Evolutionary conservation across 257 asterid species (phyloP).

Genomic region (Coffea canephora): DNA sequence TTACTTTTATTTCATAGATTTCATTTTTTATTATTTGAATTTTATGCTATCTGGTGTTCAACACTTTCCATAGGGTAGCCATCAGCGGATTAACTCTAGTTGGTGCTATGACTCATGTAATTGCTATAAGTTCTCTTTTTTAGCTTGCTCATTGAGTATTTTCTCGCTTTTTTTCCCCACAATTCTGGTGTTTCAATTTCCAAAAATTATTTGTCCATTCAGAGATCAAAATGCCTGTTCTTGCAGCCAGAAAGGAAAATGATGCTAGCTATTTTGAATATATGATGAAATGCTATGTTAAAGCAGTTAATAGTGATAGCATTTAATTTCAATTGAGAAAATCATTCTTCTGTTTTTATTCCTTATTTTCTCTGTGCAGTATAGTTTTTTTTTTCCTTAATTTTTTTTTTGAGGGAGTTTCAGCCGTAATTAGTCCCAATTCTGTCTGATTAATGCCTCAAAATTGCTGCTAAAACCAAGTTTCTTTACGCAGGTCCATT

Average conservation of each 20-base stretch:
- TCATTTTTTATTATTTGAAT: not conserved
- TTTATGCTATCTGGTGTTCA: not conserved
- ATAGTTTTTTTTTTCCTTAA: not conserved
- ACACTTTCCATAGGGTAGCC: not conserved
- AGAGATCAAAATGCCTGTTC: not conserved
- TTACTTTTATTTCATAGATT: not conserved
- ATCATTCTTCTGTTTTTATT: not conserved
- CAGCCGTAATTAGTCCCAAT: not conserved
- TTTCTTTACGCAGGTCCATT: conserved; percentile 69
- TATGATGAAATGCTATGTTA: not conserved
- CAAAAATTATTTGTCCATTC: not conserved
- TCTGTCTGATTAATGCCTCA: not conserved
- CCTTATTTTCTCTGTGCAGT: not conserved
- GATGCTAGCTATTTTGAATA: not conserved
- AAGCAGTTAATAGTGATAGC: not conserved
- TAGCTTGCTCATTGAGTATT: not conserved
- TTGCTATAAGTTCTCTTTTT: not conserved
- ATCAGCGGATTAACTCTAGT: not conserved
- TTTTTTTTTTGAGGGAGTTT: not conserved
- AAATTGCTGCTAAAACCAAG: not conserved
- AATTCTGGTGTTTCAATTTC: not conserved
- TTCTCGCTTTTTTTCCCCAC: not conserved
- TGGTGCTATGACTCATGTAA: not conserved
- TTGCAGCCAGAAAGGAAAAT: not conserved
- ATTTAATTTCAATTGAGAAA: not conserved